These are phyloP conservation scores for Suillus plorans DNA, from an alignment of 768 basidiomycete genomes.

Conservation along the genomic window DNA sequence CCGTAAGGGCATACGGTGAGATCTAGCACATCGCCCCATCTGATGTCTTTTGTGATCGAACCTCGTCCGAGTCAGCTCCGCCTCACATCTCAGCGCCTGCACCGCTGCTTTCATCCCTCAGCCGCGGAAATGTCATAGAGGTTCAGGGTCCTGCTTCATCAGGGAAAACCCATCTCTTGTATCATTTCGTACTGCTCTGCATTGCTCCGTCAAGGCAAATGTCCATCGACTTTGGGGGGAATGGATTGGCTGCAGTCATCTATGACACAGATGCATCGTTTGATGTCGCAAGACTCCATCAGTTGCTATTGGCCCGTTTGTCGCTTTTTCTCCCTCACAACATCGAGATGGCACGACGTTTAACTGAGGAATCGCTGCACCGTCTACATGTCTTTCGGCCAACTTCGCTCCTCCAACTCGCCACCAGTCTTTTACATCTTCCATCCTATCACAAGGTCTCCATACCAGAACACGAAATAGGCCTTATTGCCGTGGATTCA, in stretches of 20 bases:
- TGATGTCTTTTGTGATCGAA: conserved; percentile 2
- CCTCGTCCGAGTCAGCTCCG: conserved; percentile 22
- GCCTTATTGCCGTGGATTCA: conserved; percentile 73
- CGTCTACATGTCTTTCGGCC: conserved; percentile 72
- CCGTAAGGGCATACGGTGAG: conserved; percentile 40
- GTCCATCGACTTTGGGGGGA: conserved; percentile 47
- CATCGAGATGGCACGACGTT: conserved; percentile 18
- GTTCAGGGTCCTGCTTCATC: conserved; percentile 73
- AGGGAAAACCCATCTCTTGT: conserved; percentile 80
- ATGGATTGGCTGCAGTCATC: conserved; percentile 64
- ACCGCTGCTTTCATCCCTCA: conserved; percentile 29
- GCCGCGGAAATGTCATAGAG: conserved; percentile 67
- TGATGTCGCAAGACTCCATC: conserved; percentile 51
- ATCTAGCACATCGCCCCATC: conserved; percentile 5
- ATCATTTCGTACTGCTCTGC: conserved; percentile 59
- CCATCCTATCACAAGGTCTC: conserved; percentile 49
- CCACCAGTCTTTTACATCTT: conserved; percentile 60
- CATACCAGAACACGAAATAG: conserved; percentile 56
- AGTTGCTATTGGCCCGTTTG: conserved; percentile 51
- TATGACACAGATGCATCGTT: conserved; percentile 74
- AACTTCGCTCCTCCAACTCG: conserved; percentile 64
- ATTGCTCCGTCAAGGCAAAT: conserved; percentile 44
- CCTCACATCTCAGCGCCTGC: conserved; percentile 29
- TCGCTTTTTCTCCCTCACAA: conserved; percentile 28
- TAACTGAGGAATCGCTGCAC: conserved; percentile 42